These are phyloP conservation scores for Crotalaria pallida DNA, from an alignment of 306 rosid species.

Conservation along the genomic window DNA sequence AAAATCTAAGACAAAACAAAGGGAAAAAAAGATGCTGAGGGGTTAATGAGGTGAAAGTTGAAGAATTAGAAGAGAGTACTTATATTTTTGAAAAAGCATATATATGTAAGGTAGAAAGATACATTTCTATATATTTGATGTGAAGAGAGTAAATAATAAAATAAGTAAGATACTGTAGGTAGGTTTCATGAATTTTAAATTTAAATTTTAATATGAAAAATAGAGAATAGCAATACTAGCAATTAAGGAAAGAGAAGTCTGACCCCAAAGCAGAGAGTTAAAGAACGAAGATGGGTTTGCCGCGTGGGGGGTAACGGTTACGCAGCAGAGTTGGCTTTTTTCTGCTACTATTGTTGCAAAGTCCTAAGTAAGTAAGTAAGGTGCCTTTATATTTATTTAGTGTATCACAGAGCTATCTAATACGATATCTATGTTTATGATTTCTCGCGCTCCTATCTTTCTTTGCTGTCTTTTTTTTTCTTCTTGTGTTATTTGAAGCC, in stretches of 20 bases:
- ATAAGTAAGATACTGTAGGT: no score
- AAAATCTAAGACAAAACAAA: background rate
- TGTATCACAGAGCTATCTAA: background rate
- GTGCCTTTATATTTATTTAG: background rate
- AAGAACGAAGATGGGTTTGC: slow-evolving; percentile 43
- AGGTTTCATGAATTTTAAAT: no score
- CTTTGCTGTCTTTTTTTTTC: no score
- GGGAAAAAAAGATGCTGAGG: background rate
- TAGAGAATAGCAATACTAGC: slow-evolving; percentile 15
- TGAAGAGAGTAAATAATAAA: background rate
- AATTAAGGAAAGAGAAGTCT: slow-evolving; percentile 34
- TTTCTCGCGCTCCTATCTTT: slow-evolving; percentile 15
- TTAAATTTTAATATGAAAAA: slow-evolving; percentile 35
- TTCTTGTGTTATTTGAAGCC: slow-evolving; percentile 23
- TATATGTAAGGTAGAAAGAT: background rate
- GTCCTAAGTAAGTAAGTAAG: no score
- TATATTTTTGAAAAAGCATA: background rate
- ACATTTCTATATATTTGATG: slow-evolving; percentile 7
- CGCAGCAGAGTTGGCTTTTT: slow-evolving; percentile 47
- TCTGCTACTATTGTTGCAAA: slow-evolving; percentile 25
- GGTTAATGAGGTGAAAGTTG: background rate
- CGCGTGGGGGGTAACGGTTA: slow-evolving; percentile 83
- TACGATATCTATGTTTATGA: slow-evolving; percentile 27
- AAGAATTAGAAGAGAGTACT: background rate
- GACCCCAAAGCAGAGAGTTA: slow-evolving; percentile 34